These are phyloP conservation scores for Blastocrithidia nonstop DNA, from an alignment of 208 protist species.

Conservation along the genomic window DNA sequence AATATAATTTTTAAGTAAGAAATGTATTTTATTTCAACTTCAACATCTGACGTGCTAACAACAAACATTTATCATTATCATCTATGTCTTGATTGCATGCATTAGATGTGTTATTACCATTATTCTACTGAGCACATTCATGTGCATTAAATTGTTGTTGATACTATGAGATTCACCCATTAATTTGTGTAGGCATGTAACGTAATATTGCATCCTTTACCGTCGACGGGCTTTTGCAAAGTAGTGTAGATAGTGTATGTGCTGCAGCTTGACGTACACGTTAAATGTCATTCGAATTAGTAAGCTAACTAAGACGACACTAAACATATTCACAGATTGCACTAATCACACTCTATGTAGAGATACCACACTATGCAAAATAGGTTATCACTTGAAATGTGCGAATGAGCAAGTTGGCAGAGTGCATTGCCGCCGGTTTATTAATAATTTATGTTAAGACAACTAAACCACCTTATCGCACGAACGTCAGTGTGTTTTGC, in stretches of 20 bases:
- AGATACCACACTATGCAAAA: constrained; percentile 22
- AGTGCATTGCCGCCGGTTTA: not conserved
- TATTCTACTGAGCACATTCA: no score
- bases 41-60: no score
- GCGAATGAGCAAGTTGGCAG: constrained; percentile 8
- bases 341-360: constrained; percentile 11
- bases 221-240: constrained; percentile 11
- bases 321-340: constrained; percentile 11
- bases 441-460: constrained; percentile 7
- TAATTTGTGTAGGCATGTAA: constrained; percentile 12
- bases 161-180: no score
- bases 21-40: no score
- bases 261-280: constrained; percentile 25
- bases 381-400: constrained; percentile 33
- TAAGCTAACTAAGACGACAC: not conserved
- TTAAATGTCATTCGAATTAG: constrained; percentile 6
- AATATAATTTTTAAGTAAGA: no score
- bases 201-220: constrained; percentile 13
- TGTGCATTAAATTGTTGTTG: no score
- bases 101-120: no score
- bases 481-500: constrained; percentile 23
- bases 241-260: constrained; percentile 10
- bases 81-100: no score
- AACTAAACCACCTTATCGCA: constrained; percentile 15
- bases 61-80: no score